Percentiles rank a stretch among this genome's conserved stretches.
phyloP scores from a whole-genome alignment of 2,329 filamentous ascomycete species.

The Ophidiomyces ophidiicola region DNA sequence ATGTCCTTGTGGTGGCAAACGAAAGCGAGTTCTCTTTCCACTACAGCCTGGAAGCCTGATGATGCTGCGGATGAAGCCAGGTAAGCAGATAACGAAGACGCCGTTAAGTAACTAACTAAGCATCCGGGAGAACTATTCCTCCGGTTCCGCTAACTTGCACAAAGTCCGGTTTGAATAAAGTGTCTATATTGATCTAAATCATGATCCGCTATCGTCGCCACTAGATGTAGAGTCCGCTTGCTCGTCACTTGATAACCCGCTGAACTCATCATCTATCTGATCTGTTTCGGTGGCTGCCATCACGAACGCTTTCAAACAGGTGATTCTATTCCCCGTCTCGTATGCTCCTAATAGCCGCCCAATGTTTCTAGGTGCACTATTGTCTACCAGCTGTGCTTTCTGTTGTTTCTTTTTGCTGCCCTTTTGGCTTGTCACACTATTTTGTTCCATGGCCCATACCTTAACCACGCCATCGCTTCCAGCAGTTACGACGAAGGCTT shows the following conservation, averaged over 20 bases:
- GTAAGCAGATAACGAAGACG: no score
- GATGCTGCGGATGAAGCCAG: no score
- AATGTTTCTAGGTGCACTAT: slow-evolving; percentile 32
- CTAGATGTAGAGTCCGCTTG: slow-evolving; percentile 20
- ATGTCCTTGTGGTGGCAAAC: no score
- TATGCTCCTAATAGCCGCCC: slow-evolving; percentile 64
- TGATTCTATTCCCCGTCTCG: slow-evolving; percentile 78
- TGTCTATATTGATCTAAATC: no score
- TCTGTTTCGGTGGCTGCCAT: slow-evolving; percentile 54
- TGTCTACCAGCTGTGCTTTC: slow-evolving; percentile 16
- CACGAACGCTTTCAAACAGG: slow-evolving; percentile 72
- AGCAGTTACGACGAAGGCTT: slow-evolving; percentile 51
- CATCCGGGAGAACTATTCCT: no score
- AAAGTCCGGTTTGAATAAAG: no score
- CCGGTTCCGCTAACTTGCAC: no score
- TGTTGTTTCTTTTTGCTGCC: slow-evolving; percentile 15
- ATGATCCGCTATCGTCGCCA: slow-evolving; percentile 4
- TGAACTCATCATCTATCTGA: slow-evolving; percentile 47
- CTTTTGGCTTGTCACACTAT: slow-evolving; percentile 19
- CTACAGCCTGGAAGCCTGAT: neutral
- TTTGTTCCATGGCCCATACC: slow-evolving; percentile 51
- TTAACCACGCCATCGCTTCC: slow-evolving; percentile 80
- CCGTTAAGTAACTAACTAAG: no score
- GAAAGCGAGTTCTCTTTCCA: neutral
- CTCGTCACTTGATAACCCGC: slow-evolving; percentile 28